Conservation (phyloP, 163 green algal genomes). For the Chlorella variabilis region DNA sequence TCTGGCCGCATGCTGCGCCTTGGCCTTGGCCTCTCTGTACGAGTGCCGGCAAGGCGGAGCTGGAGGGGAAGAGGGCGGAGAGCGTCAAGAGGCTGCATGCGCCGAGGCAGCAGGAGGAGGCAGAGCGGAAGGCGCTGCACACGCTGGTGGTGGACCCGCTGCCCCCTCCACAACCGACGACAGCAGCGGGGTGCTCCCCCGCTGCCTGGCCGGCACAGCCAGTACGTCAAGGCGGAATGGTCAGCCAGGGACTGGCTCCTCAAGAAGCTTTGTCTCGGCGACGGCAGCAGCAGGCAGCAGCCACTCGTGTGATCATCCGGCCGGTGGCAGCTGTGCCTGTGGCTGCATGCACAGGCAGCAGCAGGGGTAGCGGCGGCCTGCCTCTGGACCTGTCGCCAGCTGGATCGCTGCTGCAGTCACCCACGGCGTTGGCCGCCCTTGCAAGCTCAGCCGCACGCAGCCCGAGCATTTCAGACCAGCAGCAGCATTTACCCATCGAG, state of each 20-base stretch:
- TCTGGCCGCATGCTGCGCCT: not conserved
- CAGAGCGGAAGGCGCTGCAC: not conserved
- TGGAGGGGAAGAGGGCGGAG: constrained; percentile 6
- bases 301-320: not conserved
- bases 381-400: no score
- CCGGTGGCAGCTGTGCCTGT: not conserved
- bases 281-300: not conserved
- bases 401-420: not conserved
- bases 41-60: constrained; percentile 1
- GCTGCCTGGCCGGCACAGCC: not conserved
- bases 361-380: not conserved
- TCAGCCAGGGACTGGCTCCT: constrained; percentile 10
- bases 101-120: constrained; percentile 30
- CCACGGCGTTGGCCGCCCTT: not conserved
- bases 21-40: constrained; percentile 34
- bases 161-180: not conserved
- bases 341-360: no score
- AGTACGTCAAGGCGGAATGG: not conserved
- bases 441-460: no score
- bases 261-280: constrained; percentile 11
- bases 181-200: not conserved
- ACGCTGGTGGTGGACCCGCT: not conserved
- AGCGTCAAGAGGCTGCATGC: constrained; percentile 23
- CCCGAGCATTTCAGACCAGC: no score
- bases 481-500: no score